Evolutionary conservation across 208 protist species (phyloP).

Genomic region (Acanthamoeba triangularis): DNA sequence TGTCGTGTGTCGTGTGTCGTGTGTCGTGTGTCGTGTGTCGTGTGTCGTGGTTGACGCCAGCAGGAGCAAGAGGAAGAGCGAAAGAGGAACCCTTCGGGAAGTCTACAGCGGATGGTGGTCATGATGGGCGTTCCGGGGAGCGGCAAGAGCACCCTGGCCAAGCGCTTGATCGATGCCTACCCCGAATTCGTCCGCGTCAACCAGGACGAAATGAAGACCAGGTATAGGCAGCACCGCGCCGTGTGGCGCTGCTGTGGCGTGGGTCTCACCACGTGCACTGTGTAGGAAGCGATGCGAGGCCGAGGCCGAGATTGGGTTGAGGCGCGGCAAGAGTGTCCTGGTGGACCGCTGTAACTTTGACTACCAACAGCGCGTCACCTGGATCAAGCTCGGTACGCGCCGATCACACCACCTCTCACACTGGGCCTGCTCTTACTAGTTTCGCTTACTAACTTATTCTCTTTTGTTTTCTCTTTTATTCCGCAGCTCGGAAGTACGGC

Average conservation of each 20-base stretch:
- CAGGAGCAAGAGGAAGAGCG: background rate
- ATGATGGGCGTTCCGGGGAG: conserved; percentile 49
- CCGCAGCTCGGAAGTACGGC: background rate
- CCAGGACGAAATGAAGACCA: conserved; percentile 38
- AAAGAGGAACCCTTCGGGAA: background rate
- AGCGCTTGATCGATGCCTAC: conserved; percentile 8
- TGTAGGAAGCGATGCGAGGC: background rate
- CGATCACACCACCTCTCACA: background rate
- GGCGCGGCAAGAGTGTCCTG: background rate
- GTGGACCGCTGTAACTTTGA: conserved; percentile 67
- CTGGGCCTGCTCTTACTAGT: background rate
- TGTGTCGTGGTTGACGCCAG: background rate
- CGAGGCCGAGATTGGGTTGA: background rate
- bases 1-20: no score
- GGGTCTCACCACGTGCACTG: no score
- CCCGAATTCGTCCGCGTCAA: conserved; percentile 23
- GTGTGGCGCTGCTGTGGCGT: no score
- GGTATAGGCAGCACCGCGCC: background rate
- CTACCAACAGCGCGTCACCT: conserved; percentile 22
- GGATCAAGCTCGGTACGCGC: conserved; percentile 22
- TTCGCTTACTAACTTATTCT: background rate
- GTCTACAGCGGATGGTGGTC: background rate
- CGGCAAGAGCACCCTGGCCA: conserved; percentile 39
- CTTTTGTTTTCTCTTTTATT: no score
- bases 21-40: no score